A percentile compares a stretch with the other conserved stretches of the same genome.
phyloP scores from a whole-genome alignment of 2,329 filamentous ascomycete species.

The Aspergillaceae sp. region DNA sequence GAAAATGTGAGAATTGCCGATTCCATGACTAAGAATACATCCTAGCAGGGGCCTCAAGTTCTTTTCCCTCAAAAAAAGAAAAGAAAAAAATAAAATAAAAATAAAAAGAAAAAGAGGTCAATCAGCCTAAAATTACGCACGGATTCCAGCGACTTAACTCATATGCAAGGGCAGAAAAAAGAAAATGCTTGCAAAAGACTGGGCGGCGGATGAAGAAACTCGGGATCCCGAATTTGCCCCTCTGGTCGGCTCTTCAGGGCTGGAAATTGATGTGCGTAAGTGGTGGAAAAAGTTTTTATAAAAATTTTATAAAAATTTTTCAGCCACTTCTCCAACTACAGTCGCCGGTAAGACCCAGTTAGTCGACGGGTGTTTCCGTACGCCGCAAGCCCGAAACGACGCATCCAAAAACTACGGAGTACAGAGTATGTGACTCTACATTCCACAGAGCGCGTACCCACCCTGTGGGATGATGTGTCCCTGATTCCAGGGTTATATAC shows the following conservation, averaged over 20 bases:
- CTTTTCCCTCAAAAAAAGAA: too few relatives aligned
- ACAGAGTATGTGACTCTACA: not conserved
- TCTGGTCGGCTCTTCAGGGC: not conserved
- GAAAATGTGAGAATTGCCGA: not conserved
- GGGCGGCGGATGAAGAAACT: not conserved
- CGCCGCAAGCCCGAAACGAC: slow-evolving; percentile 1
- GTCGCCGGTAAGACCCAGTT: not conserved
- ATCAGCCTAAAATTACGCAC: too few relatives aligned
- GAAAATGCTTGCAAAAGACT: too few relatives aligned
- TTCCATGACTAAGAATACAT: too few relatives aligned
- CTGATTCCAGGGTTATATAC: not conserved
- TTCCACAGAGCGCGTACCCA: not conserved
- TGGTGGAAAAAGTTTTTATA: not conserved
- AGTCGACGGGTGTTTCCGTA: slow-evolving; percentile 2
- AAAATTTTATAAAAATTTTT: too few relatives aligned
- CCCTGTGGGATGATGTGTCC: not conserved
- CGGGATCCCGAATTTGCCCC: not conserved
- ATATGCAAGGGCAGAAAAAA: not conserved
- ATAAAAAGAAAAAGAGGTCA: not conserved
- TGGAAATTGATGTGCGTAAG: not conserved
- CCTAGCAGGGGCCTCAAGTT: too few relatives aligned
- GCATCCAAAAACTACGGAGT: not conserved
- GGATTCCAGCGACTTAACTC: too few relatives aligned
- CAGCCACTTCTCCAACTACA: too few relatives aligned
- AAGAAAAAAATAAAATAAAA: not conserved